phyloP scores from a whole-genome alignment of 1,284 basidiomycete genomes.

The Leccinum griseonigrum region DNA sequence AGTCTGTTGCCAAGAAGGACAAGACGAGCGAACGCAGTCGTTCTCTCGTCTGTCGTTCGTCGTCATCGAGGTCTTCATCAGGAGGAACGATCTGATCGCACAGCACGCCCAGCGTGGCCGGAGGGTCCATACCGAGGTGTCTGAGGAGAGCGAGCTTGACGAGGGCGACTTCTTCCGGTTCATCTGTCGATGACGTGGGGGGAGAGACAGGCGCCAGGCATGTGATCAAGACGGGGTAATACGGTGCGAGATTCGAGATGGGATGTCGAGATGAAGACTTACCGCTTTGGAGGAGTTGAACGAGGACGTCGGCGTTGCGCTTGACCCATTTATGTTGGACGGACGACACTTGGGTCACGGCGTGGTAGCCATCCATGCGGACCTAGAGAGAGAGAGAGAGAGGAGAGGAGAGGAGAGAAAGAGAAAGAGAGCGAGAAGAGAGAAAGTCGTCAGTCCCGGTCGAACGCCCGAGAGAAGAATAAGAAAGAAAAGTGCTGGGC shows the following conservation, averaged over 20 bases:
- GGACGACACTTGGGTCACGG: slow-evolving; percentile 62
- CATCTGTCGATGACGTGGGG: slow-evolving; percentile 42
- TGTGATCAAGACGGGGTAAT: slow-evolving; percentile 25
- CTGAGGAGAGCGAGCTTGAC: slow-evolving; percentile 58
- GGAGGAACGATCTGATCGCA: slow-evolving; percentile 62
- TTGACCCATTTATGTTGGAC: slow-evolving; percentile 59
- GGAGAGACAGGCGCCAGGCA: slow-evolving; percentile 8
- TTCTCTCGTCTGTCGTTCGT: slow-evolving; percentile 57
- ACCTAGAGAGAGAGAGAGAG: slow-evolving; percentile 43
- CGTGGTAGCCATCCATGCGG: slow-evolving; percentile 61
- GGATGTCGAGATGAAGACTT: slow-evolving; percentile 28
- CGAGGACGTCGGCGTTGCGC: slow-evolving; percentile 67
- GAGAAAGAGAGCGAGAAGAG: neutral
- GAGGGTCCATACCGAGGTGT: slow-evolving; percentile 63
- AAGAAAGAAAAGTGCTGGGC: neutral
- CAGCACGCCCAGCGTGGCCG: slow-evolving; percentile 59
- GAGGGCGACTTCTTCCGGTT: slow-evolving; percentile 58
- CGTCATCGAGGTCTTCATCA: slow-evolving; percentile 52
- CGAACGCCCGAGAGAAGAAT: neutral
- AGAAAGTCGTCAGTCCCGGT: slow-evolving; percentile 10
- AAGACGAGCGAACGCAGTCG: slow-evolving; percentile 57
- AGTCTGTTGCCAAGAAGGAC: slow-evolving; percentile 54
- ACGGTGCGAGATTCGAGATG: neutral
- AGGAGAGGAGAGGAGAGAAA: neutral
- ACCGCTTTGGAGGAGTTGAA: slow-evolving; percentile 75